phyloP scores from a whole-genome alignment of 2,329 filamentous ascomycete genomes.

The Zasmidium angulare region DNA sequence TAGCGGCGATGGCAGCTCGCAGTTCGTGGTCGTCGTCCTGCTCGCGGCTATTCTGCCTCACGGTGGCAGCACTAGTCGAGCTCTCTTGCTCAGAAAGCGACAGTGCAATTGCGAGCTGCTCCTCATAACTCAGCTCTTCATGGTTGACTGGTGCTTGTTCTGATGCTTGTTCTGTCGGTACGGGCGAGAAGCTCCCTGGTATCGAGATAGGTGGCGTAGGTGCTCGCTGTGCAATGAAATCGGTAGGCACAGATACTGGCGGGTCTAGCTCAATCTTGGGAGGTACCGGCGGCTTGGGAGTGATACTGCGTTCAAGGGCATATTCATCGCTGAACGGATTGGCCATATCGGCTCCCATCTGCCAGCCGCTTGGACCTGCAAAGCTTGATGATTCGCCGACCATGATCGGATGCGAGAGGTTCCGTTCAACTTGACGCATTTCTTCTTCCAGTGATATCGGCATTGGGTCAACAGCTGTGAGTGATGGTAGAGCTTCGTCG shows the following conservation, averaged over 20 bases:
- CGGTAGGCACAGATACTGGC: constrained; percentile 3
- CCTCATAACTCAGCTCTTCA: constrained; percentile 35
- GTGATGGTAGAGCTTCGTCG: constrained; percentile 20
- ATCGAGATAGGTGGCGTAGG: constrained; percentile 21
- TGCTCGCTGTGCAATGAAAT: constrained; percentile 8
- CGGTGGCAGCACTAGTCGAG: constrained; percentile 22
- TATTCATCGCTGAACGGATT: constrained; percentile 50
- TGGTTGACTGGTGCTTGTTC: constrained; percentile 17
- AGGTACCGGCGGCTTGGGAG: constrained; percentile 45
- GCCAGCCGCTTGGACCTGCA: constrained; percentile 36
- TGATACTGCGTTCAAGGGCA: constrained; percentile 39
- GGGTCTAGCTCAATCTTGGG: constrained; percentile 42
- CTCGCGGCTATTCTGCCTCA: constrained; percentile 21
- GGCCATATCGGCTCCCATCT: constrained; percentile 40
- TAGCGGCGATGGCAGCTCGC: constrained; percentile 36
- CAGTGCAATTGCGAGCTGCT: constrained; percentile 38
- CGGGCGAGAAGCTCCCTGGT: constrained; percentile 19
- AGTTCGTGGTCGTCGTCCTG: constrained; percentile 30
- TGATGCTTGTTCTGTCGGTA: constrained; percentile 6
- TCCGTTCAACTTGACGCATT: constrained; percentile 28
- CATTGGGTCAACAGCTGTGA: too few relatives aligned
- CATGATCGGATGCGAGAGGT: constrained; percentile 22
- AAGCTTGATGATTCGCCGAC: constrained; percentile 17
- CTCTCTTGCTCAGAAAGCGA: constrained; percentile 37
- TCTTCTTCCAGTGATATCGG: constrained; percentile 19